Base-by-base conservation (phyloP, 441 rosid species). In the Bruguiera hainesii region DNA sequence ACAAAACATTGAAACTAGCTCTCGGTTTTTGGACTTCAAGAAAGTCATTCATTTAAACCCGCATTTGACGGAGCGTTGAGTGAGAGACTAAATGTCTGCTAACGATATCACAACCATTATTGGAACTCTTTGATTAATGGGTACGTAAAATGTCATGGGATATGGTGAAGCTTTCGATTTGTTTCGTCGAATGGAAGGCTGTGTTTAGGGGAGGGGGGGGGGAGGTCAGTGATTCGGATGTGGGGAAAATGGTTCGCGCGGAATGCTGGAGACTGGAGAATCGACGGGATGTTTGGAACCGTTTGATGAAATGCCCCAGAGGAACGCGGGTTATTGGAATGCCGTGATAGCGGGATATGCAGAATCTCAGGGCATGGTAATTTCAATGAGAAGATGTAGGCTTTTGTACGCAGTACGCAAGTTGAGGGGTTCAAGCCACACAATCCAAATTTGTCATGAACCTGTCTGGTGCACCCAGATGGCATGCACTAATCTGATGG, bases 281-380 rank as follows among this genome's bases (percentile, higher is more conserved):
- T 75, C 75, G 59, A n/a, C 60, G 1, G 82, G 68, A 28, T 70
- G 78, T 16, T 63, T 56, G 62, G 68, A 82, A 20, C 50, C 85
- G 85, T 89, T 89, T n/a, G 89, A 80, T 58, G 90, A 84, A 83
- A 85, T 89, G 87, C 78, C 82, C 9, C 74, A 48, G 0, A 81
- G 94, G 76, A 88, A 65, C 21, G 75, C 66, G 33, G 37, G 78
- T 60, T 84, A 87, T 68, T 83, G 85, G 90, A 87, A 86, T 70
- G 82, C 75, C 21, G 61, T 80, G 21, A 69, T 87, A 33, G 67
- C 81, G 0, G 81, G 89, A 67, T 70, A 52, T 79, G 76, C 74
- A 25, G 74, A 66, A 69, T 63, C 59, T 63, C 59, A 13, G 70
- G 69, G 57, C 72, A 70, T 49, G 29, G 59, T 51, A 29, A 60